phyloP scores from a whole-genome alignment of 225 moss, liverwort and hornwort species.

The Pseudisothecium myosuroides region DNA sequence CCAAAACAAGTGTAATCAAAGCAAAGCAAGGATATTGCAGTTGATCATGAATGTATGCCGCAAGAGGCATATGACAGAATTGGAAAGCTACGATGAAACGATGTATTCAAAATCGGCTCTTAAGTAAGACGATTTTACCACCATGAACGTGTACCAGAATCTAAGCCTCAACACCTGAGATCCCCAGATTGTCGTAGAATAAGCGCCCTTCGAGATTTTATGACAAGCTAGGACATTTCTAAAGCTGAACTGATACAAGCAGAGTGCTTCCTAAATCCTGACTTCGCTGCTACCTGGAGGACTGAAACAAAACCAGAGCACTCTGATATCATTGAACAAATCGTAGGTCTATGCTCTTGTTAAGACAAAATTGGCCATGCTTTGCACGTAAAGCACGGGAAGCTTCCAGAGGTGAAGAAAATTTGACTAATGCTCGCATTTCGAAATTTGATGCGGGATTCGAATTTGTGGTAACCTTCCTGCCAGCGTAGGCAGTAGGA shows the following conservation, averaged over 20 bases:
- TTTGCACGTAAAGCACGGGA: slow-evolving; percentile 66
- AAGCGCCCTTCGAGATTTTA: background rate
- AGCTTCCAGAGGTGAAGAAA: slow-evolving; percentile 61
- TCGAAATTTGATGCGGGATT: slow-evolving; percentile 12
- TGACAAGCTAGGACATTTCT: background rate
- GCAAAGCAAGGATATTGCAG: background rate
- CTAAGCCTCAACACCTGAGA: background rate
- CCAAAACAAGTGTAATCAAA: background rate
- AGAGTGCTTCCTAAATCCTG: background rate
- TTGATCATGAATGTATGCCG: background rate
- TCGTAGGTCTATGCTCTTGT: slow-evolving; percentile 50
- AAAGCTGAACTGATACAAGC: background rate
- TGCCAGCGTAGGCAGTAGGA: background rate
- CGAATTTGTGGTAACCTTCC: background rate
- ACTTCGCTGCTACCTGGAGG: background rate
- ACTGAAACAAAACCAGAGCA: background rate
- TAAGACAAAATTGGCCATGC: slow-evolving; percentile 60
- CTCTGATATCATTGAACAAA: slow-evolving; percentile 35
- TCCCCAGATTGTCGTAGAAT: background rate
- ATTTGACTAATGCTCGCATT: slow-evolving; percentile 54
- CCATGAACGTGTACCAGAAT: background rate
- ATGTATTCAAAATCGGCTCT: background rate
- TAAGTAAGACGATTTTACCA: background rate
- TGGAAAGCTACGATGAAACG: background rate
- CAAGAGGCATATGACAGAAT: background rate